Base-by-base conservation (phyloP, 208 protist genomes). In the Acanthamoeba castellanii region DNA sequence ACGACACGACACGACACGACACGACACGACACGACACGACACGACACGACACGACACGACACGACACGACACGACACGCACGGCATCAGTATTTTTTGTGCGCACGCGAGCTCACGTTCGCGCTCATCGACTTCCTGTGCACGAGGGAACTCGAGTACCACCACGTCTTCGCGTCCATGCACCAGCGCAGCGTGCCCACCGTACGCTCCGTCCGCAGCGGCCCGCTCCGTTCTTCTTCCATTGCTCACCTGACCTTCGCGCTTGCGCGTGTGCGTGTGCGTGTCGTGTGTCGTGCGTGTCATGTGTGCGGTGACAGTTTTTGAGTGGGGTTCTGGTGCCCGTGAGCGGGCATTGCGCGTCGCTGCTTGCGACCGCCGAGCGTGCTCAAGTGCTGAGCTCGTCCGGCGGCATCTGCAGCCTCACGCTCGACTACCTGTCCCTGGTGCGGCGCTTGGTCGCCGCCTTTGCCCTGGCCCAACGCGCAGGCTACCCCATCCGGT, bases 101-200 rank as follows among this genome's bases (percentile, higher is more conserved):
- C 74, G 74, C 74, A 13, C 74, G 74, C 37, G 74, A 82, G 74
- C 47, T 82, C 45, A n/a, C 74, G 74, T 52, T 50, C 27, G 74
- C 74, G 25, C 37, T 82, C 22, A 45, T 42, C 3, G 74, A 82
- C 74, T 50, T 82, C 22, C 37, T 82, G 74, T 27, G 22, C 74
- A 82, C 37, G 32, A 32, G 45, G 8, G 74, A 52, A 20, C 32
- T 82, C 74, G 74, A 82, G 18, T 82, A 82, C 25, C 74, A 82
- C 37, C 74, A 82, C 74, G 25, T 82, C 45, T 82, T 82, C 30
- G 74, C 74, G 27, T 9, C 74, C 32, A 42, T 82, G 34, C 74
- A 82, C 74, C 45, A 45, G 5, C 74, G 18, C 34, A 82, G 34
- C 74, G 37, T 52, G 18, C 74, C 74, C 74, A 14, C 45, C 74